A percentile compares a stretch with the other conserved stretches of the same genome.
phyloP scores from a whole-genome alignment of 2,329 filamentous ascomycete genomes.

The Diplodia intermedia region DNA sequence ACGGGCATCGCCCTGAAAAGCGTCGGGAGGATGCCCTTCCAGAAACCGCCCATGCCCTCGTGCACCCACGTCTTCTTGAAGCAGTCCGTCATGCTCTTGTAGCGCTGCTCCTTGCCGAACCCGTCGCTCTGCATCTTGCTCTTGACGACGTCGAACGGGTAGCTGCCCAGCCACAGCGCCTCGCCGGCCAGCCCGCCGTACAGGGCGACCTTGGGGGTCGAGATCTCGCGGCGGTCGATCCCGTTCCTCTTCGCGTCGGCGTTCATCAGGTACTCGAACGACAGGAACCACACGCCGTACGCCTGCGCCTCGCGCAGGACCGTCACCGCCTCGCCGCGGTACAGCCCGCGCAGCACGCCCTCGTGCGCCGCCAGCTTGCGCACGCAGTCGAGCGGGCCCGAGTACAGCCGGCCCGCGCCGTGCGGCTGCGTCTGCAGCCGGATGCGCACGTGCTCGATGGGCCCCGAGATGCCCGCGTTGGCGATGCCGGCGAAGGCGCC shows the following conservation, averaged over 20 bases:
- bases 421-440: slow-evolving; percentile 95
- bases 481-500: slow-evolving; percentile 92
- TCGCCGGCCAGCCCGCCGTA: slow-evolving; percentile 96
- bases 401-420: slow-evolving; percentile 77
- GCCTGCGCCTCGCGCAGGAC: slow-evolving; percentile 88
- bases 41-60: slow-evolving; percentile 85
- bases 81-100: slow-evolving; percentile 84
- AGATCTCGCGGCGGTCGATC: slow-evolving; percentile 76
- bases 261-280: slow-evolving; percentile 98
- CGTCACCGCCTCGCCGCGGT: slow-evolving; percentile 87
- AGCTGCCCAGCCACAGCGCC: slow-evolving; percentile 89
- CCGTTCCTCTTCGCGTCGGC: slow-evolving; percentile 79
- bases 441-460: slow-evolving; percentile 97
- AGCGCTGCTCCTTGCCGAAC: slow-evolving; percentile 75
- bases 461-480: slow-evolving; percentile 85
- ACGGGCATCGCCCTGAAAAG: slow-evolving; percentile 95
- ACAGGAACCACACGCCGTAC: slow-evolving; percentile 93
- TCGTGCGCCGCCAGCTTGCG: slow-evolving; percentile 76
- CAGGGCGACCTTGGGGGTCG: slow-evolving; percentile 82
- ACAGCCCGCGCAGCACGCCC: slow-evolving; percentile 75
- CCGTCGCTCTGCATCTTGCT: slow-evolving; percentile 99
- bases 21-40: slow-evolving; percentile 92
- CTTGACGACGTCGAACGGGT: slow-evolving; percentile 97
- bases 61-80: slow-evolving; percentile 80
- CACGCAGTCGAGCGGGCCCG: slow-evolving; percentile 87